Percentiles rank a stretch among this genome's conserved stretches.
phyloP scores from a whole-genome alignment of 192 early-diverging fungal species.

The Jimgerdemannia lactiflua region DNA sequence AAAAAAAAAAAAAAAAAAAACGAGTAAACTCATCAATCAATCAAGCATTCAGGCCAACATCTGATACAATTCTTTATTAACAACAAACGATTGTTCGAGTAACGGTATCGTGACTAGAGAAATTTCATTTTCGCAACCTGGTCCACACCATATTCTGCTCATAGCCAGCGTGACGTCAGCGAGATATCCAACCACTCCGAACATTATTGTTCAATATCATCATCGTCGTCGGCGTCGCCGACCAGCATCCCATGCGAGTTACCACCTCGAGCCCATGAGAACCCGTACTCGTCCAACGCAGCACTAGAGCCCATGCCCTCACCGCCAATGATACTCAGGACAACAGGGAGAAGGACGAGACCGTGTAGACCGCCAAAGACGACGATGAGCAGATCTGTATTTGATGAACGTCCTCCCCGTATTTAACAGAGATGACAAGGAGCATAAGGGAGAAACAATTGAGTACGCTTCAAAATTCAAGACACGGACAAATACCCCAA shows the following conservation, averaged over 20 bases:
- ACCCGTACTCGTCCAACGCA: slow-evolving; percentile 42
- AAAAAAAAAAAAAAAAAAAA: too few species aligned
- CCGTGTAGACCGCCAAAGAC: slow-evolving; percentile 58
- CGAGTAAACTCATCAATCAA: too few species aligned
- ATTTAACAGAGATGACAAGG: too few species aligned
- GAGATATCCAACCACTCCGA: not conserved
- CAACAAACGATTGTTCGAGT: too few species aligned
- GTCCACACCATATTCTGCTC: too few species aligned
- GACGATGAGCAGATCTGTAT: slow-evolving; percentile 51
- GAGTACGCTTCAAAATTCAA: too few species aligned
- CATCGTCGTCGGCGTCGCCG: not conserved
- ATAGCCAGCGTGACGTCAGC: not conserved
- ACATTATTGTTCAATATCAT: not conserved
- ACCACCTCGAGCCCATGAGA: slow-evolving; percentile 8
- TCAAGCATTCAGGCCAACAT: too few species aligned
- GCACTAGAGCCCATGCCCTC: slow-evolving; percentile 29
- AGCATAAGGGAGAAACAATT: not conserved
- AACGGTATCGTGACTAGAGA: too few species aligned
- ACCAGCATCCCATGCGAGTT: not conserved
- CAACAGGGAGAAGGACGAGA: slow-evolving; percentile 51
- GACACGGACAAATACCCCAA: too few species aligned
- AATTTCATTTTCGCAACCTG: too few species aligned
- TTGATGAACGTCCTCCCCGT: not conserved
- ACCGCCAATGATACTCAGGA: slow-evolving; percentile 50
- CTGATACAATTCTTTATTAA: too few species aligned